Evolutionary conservation across 345 rosid species (phyloP), one percentile per base, ranked within the genome.

Genomic region (Litchi chinensis): DNA sequence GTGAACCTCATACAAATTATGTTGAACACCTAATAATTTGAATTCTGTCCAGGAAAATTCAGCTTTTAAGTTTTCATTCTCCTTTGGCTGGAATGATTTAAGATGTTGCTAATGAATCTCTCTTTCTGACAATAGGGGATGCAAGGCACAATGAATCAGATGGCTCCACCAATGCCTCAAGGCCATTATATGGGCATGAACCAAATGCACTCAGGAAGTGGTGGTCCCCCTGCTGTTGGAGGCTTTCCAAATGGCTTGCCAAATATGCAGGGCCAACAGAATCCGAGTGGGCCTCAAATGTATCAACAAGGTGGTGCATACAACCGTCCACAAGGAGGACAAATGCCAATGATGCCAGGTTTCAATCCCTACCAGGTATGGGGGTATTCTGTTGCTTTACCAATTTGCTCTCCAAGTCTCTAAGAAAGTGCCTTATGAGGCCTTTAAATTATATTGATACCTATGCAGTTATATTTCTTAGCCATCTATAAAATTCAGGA

Each of bases 141-240:
- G 92, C 98, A 93, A 87, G 94, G 97, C 16, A 75, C 90, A 18
- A 87, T 93, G 92, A 90, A 83, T 86, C 92, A 88, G 86, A 90
- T 93, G 92, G 89, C 82, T 81, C 90, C 94, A 68, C 91, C 89
- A 18, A 73, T 89, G 87, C 89, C 89, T 77, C 99, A 90, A 85
- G 93, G 97, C 75, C 98, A 90, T 83, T 94, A 83, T 79, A 90
- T 91, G 97, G 94, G 97, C 81, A 81, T 87, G 91, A 93, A 89
- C 71, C 92, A 88, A 10, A 83, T 89, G 87, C 94, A 87, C 76
- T 82, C 91, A 6, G 91, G 93, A 72, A 83, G 86, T 65, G 88
- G 86, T 71, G 87, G 81, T 41, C 82, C 97, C 52, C 82, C 82
- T 82, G 82, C 90, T 68, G 87, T 71, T 65, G 97, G 94, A 39